Base-by-base conservation (phyloP, 2,329 filamentous ascomycete genomes). In the Byssochlamys sp. region DNA sequence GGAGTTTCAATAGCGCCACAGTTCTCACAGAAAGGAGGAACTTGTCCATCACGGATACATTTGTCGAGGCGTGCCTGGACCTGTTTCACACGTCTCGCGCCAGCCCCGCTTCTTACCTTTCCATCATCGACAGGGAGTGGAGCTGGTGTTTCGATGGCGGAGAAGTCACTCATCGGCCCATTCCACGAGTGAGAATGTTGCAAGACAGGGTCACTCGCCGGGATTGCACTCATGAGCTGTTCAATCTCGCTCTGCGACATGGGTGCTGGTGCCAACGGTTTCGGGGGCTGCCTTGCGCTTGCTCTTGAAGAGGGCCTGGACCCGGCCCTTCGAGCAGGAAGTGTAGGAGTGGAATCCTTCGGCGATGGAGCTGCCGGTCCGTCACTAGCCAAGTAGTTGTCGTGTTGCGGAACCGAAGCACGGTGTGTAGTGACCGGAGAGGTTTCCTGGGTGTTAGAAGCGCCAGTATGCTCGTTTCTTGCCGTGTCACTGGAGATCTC, bases 1-100 rank as follows among this genome's bases (percentile, higher is more conserved):
- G 92, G 90, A 0, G 94, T 99, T 66, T 97, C 89, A 58, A 99
- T 95, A 5, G 91, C 89, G 4, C 94, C 94, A 66, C 94, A 99
- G 66, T 97, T 96, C 61, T 84, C 84, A 71, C 94, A 99, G 67
- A 87, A 97, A 0, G 88, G 87, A 0, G 94, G 94, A 79, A 91
- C 87, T 62, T 91, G 83, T 4, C 94, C 94, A 56, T 84, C 84
- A n/a, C 81, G 80, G 56, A 97, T 85, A 25, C 81, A 79, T 57
- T 75, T 71, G 49, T 82, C 76, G 25, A 86, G 70, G 54, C 78
- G 78, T 26, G 81, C 77, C 61, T 81, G 77, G 53, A 86, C 83
- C 57, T 80, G 75, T 61, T 89, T 88, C 71, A 76, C 87, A 80
- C 80, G 88, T 82, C 80, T 86, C 78, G 71, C 82, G 74, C 73